phyloP scores from a whole-genome alignment of 1,139 yeast species.

The Pichia sp. region DNA sequence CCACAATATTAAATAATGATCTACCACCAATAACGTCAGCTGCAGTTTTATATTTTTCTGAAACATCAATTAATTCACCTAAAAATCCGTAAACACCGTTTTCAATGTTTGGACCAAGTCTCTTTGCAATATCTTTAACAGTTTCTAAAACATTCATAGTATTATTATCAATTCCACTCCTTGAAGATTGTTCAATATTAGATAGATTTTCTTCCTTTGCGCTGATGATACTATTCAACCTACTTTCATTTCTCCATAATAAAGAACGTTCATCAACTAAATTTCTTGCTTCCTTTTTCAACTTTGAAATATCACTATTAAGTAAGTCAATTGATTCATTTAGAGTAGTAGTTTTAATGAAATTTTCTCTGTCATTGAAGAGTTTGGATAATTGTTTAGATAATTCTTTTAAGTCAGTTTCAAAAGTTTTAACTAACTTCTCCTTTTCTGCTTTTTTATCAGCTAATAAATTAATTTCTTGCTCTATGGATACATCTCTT shows the following conservation, averaged over 20 bases:
- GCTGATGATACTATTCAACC: constrained; percentile 47
- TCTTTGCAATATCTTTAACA: constrained; percentile 52
- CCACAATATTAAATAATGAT: constrained; percentile 80
- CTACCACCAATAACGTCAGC: constrained; percentile 87
- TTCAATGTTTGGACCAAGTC: constrained; percentile 45
- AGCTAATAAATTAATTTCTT: constrained; percentile 33
- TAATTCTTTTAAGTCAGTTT: background rate
- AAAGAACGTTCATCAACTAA: constrained; percentile 62
- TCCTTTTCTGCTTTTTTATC: constrained; percentile 24
- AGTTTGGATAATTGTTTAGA: background rate
- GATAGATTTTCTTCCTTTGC: constrained; percentile 51
- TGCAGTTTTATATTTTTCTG: constrained; percentile 77
- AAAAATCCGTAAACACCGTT: constrained; percentile 66
- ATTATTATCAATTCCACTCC: constrained; percentile 68
- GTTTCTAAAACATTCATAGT: constrained; percentile 65
- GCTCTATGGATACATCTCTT: constrained; percentile 63
- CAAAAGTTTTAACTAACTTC: constrained; percentile 9
- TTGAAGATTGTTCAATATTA: constrained; percentile 52
- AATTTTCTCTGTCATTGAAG: constrained; percentile 1
- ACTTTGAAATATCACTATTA: constrained; percentile 25
- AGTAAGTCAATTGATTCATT: constrained; percentile 13
- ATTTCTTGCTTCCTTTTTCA: constrained; percentile 38
- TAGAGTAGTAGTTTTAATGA: constrained; percentile 6
- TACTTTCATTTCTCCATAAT: constrained; percentile 77
- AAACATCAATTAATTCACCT: constrained; percentile 74